phyloP scores from a whole-genome alignment of 2,329 filamentous ascomycete genomes.

The Dothideomycetes sp. region DNA sequence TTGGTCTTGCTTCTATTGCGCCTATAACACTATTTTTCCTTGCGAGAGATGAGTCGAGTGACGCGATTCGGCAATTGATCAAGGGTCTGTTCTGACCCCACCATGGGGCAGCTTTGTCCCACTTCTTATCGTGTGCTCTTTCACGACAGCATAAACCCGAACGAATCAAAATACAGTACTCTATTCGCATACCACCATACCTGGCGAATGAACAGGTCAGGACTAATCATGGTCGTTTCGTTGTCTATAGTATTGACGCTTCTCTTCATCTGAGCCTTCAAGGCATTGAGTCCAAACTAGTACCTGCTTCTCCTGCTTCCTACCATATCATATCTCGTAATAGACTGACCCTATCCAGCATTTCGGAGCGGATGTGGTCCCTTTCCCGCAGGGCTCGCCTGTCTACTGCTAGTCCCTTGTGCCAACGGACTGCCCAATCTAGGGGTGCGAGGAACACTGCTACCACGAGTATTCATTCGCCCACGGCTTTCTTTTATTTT shows the following conservation, averaged over 20 bases:
- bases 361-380: slow-evolving; percentile 1
- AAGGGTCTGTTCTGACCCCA: too few relatives aligned
- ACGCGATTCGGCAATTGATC: not conserved
- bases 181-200: too few relatives aligned
- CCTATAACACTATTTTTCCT: not conserved
- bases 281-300: too few relatives aligned
- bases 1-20: not conserved
- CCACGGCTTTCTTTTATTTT: slow-evolving; percentile 21
- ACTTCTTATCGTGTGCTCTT: too few relatives aligned
- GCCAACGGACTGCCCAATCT: slow-evolving; percentile 19
- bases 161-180: too few relatives aligned
- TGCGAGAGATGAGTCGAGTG: not conserved
- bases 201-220: too few relatives aligned
- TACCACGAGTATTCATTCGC: slow-evolving; percentile 23
- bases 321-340: not conserved
- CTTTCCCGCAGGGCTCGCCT: slow-evolving; percentile 18
- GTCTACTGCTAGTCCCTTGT: slow-evolving; percentile 18
- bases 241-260: too few relatives aligned
- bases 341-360: not conserved
- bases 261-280: too few relatives aligned
- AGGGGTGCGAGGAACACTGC: slow-evolving; percentile 25
- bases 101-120: too few relatives aligned
- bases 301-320: not conserved
- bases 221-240: too few relatives aligned
- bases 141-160: too few relatives aligned